phyloP scores from a whole-genome alignment of 257 asterid species.

The Ophiorrhiza pumila region DNA sequence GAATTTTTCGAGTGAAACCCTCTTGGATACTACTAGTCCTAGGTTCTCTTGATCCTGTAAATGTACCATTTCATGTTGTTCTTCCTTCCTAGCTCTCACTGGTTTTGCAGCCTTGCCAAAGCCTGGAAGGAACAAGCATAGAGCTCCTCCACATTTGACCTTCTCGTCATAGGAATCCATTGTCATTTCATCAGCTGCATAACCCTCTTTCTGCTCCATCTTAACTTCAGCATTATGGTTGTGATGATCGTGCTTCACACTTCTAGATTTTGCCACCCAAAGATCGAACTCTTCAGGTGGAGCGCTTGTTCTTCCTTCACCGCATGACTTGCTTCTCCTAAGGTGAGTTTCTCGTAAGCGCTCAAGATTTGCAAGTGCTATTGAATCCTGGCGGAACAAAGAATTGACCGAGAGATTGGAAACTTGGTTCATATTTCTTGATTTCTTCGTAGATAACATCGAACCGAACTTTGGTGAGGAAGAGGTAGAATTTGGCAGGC shows the following conservation, averaged over 20 bases:
- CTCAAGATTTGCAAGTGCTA: slow-evolving; percentile 68
- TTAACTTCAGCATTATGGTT: slow-evolving; percentile 12
- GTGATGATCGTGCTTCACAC: not conserved
- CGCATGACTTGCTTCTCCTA: slow-evolving; percentile 73
- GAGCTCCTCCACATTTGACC: slow-evolving; percentile 73
- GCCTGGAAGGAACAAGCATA: slow-evolving; percentile 72
- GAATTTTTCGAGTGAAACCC: slow-evolving; percentile 70
- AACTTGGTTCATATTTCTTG: slow-evolving; percentile 23
- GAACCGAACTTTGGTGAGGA: slow-evolving; percentile 44
- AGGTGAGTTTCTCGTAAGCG: slow-evolving; percentile 50
- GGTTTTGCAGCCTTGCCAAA: slow-evolving; percentile 50
- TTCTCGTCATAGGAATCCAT: slow-evolving; percentile 30
- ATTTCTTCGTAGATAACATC: slow-evolving; percentile 20
- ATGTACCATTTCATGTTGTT: slow-evolving; percentile 13
- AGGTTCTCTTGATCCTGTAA: slow-evolving; percentile 11
- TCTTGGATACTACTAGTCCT: slow-evolving; percentile 39
- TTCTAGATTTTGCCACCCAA: slow-evolving; percentile 28
- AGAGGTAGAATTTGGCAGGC: slow-evolving; percentile 56
- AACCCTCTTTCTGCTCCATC: slow-evolving; percentile 1
- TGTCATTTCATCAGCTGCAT: not conserved
- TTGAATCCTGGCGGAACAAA: slow-evolving; percentile 54
- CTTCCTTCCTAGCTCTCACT: slow-evolving; percentile 38
- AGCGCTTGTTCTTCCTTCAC: slow-evolving; percentile 50
- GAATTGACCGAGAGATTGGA: slow-evolving; percentile 23
- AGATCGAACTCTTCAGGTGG: slow-evolving; percentile 56